phyloP scores from a whole-genome alignment of 2,329 filamentous ascomycete genomes.

The Cytospora paraplurivora region DNA sequence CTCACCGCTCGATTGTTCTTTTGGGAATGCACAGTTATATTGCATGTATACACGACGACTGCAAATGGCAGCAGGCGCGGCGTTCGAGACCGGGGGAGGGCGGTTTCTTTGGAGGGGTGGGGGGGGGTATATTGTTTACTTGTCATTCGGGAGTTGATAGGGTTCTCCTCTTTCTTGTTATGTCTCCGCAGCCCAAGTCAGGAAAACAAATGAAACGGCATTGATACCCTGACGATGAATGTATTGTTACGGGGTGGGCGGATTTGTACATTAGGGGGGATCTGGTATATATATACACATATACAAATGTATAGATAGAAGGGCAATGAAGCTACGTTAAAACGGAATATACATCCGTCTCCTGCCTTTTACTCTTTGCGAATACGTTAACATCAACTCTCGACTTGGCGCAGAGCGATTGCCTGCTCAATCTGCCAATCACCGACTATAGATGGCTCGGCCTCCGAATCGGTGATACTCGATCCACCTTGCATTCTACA shows the following conservation, averaged over 20 bases:
- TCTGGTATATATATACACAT: neutral
- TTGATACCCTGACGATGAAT: slow-evolving; percentile 24
- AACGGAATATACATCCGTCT: neutral
- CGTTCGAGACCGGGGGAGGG: neutral
- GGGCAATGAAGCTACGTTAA: slow-evolving; percentile 5
- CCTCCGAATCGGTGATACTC: neutral
- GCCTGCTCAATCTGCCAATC: neutral
- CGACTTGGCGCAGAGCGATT: too few relatives aligned
- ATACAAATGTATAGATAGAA: slow-evolving; percentile 9
- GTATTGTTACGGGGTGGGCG: slow-evolving; percentile 6
- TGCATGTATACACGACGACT: slow-evolving; percentile 12
- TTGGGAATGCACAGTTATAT: neutral
- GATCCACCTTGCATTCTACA: too few relatives aligned
- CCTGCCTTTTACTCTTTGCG: too few relatives aligned
- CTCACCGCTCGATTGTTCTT: slow-evolving; percentile 12
- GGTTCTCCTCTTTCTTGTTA: slow-evolving; percentile 3
- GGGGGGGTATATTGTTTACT: neutral
- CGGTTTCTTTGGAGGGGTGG: neutral
- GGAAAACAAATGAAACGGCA: slow-evolving; percentile 4
- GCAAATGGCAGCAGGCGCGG: slow-evolving; percentile 6
- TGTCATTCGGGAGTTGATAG: slow-evolving; percentile 8
- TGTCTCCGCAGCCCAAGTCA: slow-evolving; percentile 9
- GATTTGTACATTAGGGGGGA: neutral
- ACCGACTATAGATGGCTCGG: neutral
- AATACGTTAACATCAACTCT: too few relatives aligned